A percentile compares a stretch with the other conserved stretches of the same genome.
phyloP scores from a whole-genome alignment of 225 moss, liverwort and hornwort genomes.

The Pleurozium schreberi region DNA sequence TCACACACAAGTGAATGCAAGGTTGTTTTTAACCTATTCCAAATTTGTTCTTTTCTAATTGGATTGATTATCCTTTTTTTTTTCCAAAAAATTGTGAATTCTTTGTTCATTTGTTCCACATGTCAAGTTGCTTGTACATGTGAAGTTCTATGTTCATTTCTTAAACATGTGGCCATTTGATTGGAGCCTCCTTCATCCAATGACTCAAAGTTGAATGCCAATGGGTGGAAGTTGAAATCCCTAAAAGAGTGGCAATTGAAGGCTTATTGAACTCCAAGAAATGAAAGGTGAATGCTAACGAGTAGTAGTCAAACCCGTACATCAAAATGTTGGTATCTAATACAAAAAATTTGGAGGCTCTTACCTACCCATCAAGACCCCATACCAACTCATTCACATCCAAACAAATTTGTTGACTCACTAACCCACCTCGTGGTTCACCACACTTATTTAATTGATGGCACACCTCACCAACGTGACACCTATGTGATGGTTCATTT shows the following conservation, averaged over 20 bases:
- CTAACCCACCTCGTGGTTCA: neutral
- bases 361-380: neutral
- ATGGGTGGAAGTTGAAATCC: neutral
- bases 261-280: neutral
- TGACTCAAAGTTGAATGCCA: neutral
- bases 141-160: neutral
- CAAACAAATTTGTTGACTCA: neutral
- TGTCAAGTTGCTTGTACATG: neutral
- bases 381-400: fast-evolving
- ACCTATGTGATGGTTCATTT: neutral
- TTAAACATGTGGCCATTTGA: neutral
- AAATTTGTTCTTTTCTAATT: neutral
- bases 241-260: neutral
- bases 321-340: no score
- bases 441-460: neutral
- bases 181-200: neutral
- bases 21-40: neutral
- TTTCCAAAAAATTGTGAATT: no score
- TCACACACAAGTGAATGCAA: neutral
- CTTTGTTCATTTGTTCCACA: no score
- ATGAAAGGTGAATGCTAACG: neutral
- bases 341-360: fast-evolving
- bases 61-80: neutral
- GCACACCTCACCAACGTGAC: no score
- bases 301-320: fast-evolving